A percentile compares a stretch with the other conserved stretches of the same genome.
phyloP scores from a whole-genome alignment of 1,139 yeast species.

The Pichia sp. region DNA sequence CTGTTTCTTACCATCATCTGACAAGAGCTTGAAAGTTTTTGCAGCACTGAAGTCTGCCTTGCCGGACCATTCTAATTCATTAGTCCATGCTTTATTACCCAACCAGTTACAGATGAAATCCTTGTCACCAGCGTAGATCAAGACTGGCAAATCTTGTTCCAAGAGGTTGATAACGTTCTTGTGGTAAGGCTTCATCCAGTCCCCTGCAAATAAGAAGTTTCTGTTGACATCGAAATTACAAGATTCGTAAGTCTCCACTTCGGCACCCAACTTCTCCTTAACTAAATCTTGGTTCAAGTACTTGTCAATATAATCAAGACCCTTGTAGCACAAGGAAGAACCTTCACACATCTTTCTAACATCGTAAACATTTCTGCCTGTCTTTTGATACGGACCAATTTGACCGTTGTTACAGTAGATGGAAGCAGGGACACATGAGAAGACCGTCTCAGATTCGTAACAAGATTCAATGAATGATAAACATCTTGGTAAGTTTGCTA shows the following conservation, averaged over 20 bases:
- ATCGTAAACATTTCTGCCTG: constrained; percentile 93
- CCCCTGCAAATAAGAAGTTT: constrained; percentile 81
- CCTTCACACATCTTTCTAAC: constrained; percentile 85
- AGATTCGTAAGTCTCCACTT: constrained; percentile 74
- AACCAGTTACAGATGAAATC: constrained; percentile 86
- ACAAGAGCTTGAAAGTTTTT: constrained; percentile 36
- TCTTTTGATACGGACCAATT: constrained; percentile 80
- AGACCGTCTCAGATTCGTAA: constrained; percentile 70
- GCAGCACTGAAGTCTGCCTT: constrained; percentile 49
- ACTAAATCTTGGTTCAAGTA: constrained; percentile 68
- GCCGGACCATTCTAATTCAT: constrained; percentile 64
- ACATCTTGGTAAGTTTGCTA: constrained; percentile 74
- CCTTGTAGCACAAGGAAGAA: constrained; percentile 72
- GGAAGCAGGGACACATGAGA: constrained; percentile 92
- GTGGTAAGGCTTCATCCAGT: constrained; percentile 87
- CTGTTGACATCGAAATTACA: constrained; percentile 84
- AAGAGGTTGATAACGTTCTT: constrained; percentile 51
- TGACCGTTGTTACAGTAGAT: constrained; percentile 84
- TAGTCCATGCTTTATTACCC: constrained; percentile 82
- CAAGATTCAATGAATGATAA: constrained; percentile 74
- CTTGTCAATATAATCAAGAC: constrained; percentile 59
- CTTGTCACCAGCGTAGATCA: constrained; percentile 81
- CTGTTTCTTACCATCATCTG: constrained; percentile 38
- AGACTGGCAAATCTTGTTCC: constrained; percentile 59
- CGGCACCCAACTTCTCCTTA: constrained; percentile 85